Percentiles rank a stretch among this genome's conserved stretches.
Conservation (phyloP, 1,284 basidiomycete species). For the Pholiota adiposa region DNA sequence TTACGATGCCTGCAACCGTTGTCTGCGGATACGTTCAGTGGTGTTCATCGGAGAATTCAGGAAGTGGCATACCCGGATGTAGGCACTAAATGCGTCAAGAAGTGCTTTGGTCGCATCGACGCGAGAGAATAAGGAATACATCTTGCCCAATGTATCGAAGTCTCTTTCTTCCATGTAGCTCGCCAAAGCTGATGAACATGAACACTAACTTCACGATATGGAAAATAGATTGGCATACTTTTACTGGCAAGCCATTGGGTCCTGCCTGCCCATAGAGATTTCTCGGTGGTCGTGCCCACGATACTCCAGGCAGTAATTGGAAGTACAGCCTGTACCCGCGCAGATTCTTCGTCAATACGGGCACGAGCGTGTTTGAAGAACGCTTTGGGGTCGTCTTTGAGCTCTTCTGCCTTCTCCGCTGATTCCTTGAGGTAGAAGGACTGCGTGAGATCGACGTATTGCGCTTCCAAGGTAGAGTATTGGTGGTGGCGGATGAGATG, state of each 20-base stretch:
- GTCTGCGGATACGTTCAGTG: conserved; percentile 37
- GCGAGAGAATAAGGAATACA: conserved; percentile 71
- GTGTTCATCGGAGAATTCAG: background rate
- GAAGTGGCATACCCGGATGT: conserved; percentile 50
- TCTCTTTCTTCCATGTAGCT: conserved; percentile 59
- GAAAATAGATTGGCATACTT: conserved; percentile 42
- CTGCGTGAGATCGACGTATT: conserved; percentile 51
- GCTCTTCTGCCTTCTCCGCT: conserved; percentile 35
- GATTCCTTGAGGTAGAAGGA: conserved; percentile 62
- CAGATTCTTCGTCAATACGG: conserved; percentile 59
- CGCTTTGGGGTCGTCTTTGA: conserved; percentile 47
- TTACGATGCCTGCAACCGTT: conserved; percentile 61
- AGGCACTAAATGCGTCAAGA: conserved; percentile 63
- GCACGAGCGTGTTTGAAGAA: conserved; percentile 58
- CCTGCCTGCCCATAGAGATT: conserved; percentile 56
- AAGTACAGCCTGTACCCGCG: conserved; percentile 56
- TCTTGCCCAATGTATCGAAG: conserved; percentile 49
- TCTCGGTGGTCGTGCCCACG: conserved; percentile 55
- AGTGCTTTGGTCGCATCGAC: conserved; percentile 61
- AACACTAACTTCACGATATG: background rate
- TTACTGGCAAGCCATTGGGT: conserved; percentile 60
- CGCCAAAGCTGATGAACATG: conserved; percentile 51
- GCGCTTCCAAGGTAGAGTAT: conserved; percentile 60
- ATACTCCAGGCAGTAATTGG: conserved; percentile 52
- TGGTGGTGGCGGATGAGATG: conserved; percentile 59